Conservation (phyloP, 768 basidiomycete genomes). For the Tremella yokohamensis region DNA sequence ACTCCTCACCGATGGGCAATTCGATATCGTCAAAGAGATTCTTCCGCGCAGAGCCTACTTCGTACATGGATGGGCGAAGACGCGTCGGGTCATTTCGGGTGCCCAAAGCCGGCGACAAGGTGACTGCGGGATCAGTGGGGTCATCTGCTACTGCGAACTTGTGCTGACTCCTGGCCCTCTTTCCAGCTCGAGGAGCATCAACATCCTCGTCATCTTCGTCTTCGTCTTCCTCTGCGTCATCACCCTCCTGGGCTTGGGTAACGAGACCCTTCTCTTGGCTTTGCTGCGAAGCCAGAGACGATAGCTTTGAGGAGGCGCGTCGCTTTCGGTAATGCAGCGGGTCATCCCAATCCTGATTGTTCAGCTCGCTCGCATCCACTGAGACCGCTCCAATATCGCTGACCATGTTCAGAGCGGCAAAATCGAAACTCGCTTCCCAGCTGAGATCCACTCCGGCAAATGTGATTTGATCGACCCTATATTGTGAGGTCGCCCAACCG, state of each 20-base stretch:
- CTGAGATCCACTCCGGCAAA: slow-evolving; percentile 22
- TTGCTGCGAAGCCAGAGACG: slow-evolving; percentile 20
- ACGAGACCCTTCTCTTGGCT: slow-evolving; percentile 19
- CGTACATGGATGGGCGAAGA: background rate
- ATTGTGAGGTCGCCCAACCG: background rate
- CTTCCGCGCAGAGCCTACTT: background rate
- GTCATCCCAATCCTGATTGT: slow-evolving; percentile 31
- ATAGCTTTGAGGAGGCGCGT: slow-evolving; percentile 27
- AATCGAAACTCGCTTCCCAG: slow-evolving; percentile 21
- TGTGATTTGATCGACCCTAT: slow-evolving; percentile 39
- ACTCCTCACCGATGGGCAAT: slow-evolving; percentile 10
- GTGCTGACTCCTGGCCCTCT: background rate
- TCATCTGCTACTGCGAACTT: no score
- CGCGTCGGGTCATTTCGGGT: background rate
- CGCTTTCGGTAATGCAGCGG: slow-evolving; percentile 22
- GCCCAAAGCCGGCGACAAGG: background rate
- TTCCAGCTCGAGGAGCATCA: background rate
- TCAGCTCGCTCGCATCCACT: background rate
- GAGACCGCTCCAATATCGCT: slow-evolving; percentile 7
- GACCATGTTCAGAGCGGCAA: slow-evolving; percentile 24
- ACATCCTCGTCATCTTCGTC: background rate
- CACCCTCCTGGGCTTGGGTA: slow-evolving; percentile 9
- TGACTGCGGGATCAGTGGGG: no score
- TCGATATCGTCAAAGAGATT: slow-evolving; percentile 10
- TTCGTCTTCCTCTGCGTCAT: slow-evolving; percentile 1